These are phyloP conservation scores for Yamadazyma diospyri DNA, from an alignment of 1,139 yeast species.

Conservation along the genomic window DNA sequence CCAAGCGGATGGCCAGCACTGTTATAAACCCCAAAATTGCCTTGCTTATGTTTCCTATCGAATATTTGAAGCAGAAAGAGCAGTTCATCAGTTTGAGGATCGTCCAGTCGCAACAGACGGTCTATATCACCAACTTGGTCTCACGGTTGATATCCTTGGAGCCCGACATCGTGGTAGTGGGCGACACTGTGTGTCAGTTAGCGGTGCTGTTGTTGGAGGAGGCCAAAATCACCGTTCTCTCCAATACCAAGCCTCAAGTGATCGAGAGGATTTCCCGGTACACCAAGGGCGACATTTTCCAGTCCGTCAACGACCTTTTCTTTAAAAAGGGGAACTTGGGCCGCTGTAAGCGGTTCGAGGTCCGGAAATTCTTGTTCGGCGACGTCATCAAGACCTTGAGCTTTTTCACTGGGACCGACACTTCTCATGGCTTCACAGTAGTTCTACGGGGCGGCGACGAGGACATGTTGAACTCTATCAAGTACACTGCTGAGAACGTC, in stretches of 20 bases:
- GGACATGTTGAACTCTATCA: conserved; percentile 59
- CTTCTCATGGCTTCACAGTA: conserved; percentile 76
- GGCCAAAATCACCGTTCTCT: conserved; percentile 74
- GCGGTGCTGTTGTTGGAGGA: conserved; percentile 72
- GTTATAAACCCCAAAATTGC: conserved; percentile 72
- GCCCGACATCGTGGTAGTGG: conserved; percentile 79
- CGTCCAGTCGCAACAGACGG: conserved; percentile 83
- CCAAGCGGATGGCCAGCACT: conserved; percentile 68
- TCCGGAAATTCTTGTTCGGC: conserved; percentile 57
- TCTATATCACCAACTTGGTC: conserved; percentile 77
- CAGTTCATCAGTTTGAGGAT: conserved; percentile 80
- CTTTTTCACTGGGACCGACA: conserved; percentile 73
- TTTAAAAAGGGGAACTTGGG: conserved; percentile 63
- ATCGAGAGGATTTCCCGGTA: conserved; percentile 76
- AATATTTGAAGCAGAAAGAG: conserved; percentile 69
- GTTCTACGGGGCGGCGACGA: conserved; percentile 73
- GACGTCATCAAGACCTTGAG: conserved; percentile 66
- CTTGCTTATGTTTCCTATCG: conserved; percentile 84
- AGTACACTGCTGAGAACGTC: conserved; percentile 78
- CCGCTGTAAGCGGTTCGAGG: conserved; percentile 66
- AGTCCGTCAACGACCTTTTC: conserved; percentile 45
- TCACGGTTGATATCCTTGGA: conserved; percentile 71
- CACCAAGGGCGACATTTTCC: conserved; percentile 76
- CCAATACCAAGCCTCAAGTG: conserved; percentile 78
- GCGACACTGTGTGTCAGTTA: conserved; percentile 78